Evolutionary conservation across 805 yeast genomes (phyloP).

Genomic region (Wickerhamomyces silvicola): DNA sequence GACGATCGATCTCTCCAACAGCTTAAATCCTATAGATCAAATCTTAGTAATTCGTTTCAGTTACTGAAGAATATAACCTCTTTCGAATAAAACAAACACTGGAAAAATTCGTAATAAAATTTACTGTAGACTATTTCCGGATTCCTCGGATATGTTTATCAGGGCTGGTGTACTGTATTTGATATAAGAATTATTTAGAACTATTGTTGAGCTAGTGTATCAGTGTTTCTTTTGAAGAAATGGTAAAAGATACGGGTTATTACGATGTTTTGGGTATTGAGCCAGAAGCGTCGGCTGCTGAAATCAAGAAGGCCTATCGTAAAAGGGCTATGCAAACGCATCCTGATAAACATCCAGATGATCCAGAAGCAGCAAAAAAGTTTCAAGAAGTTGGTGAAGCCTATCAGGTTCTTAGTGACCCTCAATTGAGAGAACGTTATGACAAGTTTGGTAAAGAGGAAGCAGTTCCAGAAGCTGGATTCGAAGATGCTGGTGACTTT

Average conservation of each 20-base stretch:
- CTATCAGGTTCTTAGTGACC: constrained; percentile 75
- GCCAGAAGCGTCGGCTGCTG: constrained; percentile 65
- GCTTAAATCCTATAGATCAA: not conserved
- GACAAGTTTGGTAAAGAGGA: constrained; percentile 81
- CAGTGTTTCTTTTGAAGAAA: constrained; percentile 17
- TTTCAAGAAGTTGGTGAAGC: constrained; percentile 74
- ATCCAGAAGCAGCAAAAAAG: constrained; percentile 79
- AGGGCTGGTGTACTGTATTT: not conserved
- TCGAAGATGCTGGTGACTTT: constrained; percentile 82
- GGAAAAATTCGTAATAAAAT: too few species aligned
- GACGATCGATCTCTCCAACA: not conserved
- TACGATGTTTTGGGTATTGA: constrained; percentile 73
- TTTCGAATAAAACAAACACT: not conserved
- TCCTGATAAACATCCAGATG: constrained; percentile 96
- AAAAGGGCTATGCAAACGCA: constrained; percentile 84
- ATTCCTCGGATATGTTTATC: not conserved
- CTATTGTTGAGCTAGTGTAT: too few species aligned
- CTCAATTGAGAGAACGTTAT: constrained; percentile 59
- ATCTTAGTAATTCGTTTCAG: not conserved
- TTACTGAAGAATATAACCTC: not conserved
- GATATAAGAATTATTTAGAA: not conserved
- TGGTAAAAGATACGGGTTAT: constrained; percentile 84
- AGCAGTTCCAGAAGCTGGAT: constrained; percentile 64
- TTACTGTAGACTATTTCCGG: not conserved
- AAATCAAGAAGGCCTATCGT: constrained; percentile 91